Evolutionary conservation across 768 basidiomycete genomes (phyloP), one percentile per base, ranked within the genome.

Genomic region (Trametes villosa): DNA sequence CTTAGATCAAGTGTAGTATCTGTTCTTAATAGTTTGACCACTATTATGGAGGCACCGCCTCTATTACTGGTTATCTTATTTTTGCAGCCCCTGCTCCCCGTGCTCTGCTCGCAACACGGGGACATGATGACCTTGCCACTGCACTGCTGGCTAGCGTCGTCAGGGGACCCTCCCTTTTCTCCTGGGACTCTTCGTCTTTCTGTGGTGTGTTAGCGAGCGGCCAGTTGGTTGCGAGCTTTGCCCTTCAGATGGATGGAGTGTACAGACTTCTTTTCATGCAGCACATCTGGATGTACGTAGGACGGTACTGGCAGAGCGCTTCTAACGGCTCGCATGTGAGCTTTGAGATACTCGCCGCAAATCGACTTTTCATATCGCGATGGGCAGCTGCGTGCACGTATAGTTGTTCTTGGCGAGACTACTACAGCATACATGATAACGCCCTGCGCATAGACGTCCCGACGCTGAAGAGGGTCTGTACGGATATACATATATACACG

Each of bases 1-100:
- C 83, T 85, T 83, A 84, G 84, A 85, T 85, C 84, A 85, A 85
- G 84, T 85, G 84, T 85, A 85, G 84, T 85, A 85, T 85, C 84
- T 85, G 83, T 85, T 84, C 81, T 84, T 82, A 77, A 79, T 78
- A 84, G 81, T 72, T 72, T 72, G 70, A 72, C 71, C 71, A 72
- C 70, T 72, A 71, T 72, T 72, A 72, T 71, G 71, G 66, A 66
- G 69, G 69, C 71, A 72, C 68, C 65, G 71, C 69, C 71, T 66
- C 66, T 68, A 72, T 70, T 70, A 38, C 68, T 72, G 68, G 68
- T 69, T 67, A 67, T 67, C 68, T 69, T 61, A 69, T 69, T 69
- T 69, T 68, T 70, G 67, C 59, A 63, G 65, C 69, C 66, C 69
- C 57, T 67, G 68, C 34, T 52, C 54, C 59, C 58, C 53, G 62